Base-by-base conservation (phyloP, 1,139 yeast species). In the Suhomyces bokatorum region DNA sequence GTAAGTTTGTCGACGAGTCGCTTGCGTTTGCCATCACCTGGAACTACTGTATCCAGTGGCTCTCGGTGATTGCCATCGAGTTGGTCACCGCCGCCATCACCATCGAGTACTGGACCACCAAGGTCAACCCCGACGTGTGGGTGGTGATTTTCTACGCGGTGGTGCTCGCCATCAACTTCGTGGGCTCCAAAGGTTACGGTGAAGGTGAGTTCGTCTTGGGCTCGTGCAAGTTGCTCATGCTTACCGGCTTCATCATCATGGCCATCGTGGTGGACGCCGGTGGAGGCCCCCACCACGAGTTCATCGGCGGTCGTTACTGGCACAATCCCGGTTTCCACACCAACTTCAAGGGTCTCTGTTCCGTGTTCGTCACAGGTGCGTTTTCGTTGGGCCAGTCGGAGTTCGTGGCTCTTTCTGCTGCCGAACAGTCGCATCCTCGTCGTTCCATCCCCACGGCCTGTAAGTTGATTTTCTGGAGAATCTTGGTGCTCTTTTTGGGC, bases 31-130 rank as follows among this genome's bases (percentile, higher is more conserved):
- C 75, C 15, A 64, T 69, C 46, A 66, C 71, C 27, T 69, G 75
- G 75, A 70, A 70, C 54, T 70, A 70, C 53, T 67, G 73, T 59
- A 66, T 70, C 41, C 74, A 69, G 52, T 70, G 75, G 75, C 53
- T 69, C 30, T 64, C 72, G 11, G 73, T 70, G 38, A 66, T 70
- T 46, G 68, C 73, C 28, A 64, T 70, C 48, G 75, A 70, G 49
- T 64, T 70, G 54, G 75, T 70, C 40, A 69, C 74, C 11, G 71
- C 73, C 5, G 57, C 66, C 43, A 64, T 67, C 59, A 67, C 72
- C 38, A 66, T 67, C 42, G 56, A 63, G 47, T 68, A 59, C 55
- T 68, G 73, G 66, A 61, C 53, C 49, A 46, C 46, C 27, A 42
- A 48, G 14, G 53, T 64, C 44, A 60, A 64, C 50, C 55, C 69